Percentiles rank a stretch among this genome's conserved stretches.
Conservation (phyloP, 2,329 filamentous ascomycete species). For the Aspergillus sp. region DNA sequence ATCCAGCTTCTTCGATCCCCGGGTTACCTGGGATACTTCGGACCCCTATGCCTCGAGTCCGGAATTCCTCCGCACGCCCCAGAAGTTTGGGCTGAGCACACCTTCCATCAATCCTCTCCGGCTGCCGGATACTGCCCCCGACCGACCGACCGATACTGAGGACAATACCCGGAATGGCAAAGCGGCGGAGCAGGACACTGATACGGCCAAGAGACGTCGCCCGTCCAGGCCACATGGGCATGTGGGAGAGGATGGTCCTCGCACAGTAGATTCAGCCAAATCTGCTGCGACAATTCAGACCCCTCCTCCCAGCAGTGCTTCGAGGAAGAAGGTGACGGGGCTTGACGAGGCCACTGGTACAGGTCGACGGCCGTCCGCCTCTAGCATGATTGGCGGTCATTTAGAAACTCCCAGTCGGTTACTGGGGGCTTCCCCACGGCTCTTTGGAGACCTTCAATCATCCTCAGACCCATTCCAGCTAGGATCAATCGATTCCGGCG, state of each 20-base stretch:
- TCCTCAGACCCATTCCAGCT: constrained; percentile 60
- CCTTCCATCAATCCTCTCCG: constrained; percentile 30
- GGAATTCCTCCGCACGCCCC: constrained; percentile 46
- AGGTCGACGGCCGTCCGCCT: constrained; percentile 24
- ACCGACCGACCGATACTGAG: constrained; percentile 17
- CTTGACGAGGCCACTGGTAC: constrained; percentile 28
- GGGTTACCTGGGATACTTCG: constrained; percentile 50
- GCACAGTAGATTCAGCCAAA: constrained; percentile 39
- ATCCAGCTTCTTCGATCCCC: constrained; percentile 49
- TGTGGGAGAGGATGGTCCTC: constrained; percentile 34
- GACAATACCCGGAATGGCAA: constrained; percentile 22
- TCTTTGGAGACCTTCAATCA: constrained; percentile 57
- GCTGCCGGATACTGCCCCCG: constrained; percentile 16
- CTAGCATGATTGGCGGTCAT: constrained; percentile 30
- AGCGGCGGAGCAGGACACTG: constrained; percentile 31
- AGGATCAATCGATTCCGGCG: constrained; percentile 53
- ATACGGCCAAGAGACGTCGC: constrained; percentile 37
- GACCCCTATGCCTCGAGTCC: constrained; percentile 51
- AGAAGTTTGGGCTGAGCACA: constrained; percentile 40
- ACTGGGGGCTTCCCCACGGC: constrained; percentile 47
- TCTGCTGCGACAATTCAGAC: constrained; percentile 59
- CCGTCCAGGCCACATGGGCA: constrained; percentile 29
- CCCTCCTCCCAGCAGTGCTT: constrained; percentile 62
- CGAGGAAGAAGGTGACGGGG: constrained; percentile 48
- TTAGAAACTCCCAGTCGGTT: constrained; percentile 50